Conservation (phyloP, 257 asterid species). For the Solanum lycopersicoides region DNA sequence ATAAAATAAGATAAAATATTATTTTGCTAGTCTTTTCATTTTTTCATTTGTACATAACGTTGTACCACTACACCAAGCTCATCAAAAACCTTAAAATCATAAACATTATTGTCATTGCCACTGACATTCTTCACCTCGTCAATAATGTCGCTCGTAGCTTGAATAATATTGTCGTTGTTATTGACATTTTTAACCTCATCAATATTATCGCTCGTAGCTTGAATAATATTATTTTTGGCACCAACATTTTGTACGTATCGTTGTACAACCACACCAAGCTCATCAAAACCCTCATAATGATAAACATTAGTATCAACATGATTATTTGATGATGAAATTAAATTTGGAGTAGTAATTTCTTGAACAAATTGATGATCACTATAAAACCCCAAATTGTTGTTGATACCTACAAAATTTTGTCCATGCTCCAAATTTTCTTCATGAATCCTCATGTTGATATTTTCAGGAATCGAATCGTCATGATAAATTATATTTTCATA, state of each 20-base stretch:
- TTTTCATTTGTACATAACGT: neutral
- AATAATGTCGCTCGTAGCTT: neutral
- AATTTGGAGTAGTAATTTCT: neutral
- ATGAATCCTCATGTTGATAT: no score
- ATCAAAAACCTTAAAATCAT: neutral
- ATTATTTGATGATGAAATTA: neutral
- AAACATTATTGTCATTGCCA: neutral
- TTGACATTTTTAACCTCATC: neutral
- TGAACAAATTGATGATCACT: neutral
- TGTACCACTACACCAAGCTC: neutral
- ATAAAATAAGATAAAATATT: no score
- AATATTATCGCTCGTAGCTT: neutral
- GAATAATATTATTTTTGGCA: neutral
- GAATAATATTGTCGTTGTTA: neutral
- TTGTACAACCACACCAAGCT: neutral
- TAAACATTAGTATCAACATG: neutral
- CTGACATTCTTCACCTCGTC: no score
- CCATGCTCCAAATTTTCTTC: neutral
- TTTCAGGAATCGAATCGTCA: neutral
- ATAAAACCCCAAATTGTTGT: neutral
- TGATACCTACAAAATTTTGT: neutral
- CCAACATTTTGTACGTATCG: no score
- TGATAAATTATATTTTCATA: neutral
- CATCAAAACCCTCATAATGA: neutral
- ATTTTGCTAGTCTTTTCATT: neutral